Evolutionary conservation across 768 basidiomycete species (phyloP), one percentile per base, ranked within the genome.

Genomic region (Chiua virens): DNA sequence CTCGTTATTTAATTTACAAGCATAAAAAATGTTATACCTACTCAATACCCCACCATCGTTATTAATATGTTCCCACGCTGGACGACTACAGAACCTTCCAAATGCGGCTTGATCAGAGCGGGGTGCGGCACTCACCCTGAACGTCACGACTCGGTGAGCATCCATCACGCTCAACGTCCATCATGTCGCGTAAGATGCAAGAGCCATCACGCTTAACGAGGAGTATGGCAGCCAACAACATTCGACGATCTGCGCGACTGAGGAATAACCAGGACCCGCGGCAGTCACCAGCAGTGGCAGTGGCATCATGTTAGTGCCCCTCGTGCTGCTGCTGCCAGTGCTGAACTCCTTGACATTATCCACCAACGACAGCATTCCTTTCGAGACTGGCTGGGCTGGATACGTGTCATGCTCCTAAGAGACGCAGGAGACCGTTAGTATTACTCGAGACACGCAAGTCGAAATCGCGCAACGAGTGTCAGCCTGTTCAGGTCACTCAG

Each of bases 21-120:
- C 6, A 7, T 3, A 34, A 34, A 34, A 17, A 34, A 34, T 17
- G 17, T 4, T 17, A 14, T 30, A 7, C 30, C 34, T 15, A 34
- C 34, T 17, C 15, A 47, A 40, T 28, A 42, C n/a, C 8, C 8
- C 10, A 8, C n/a, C 28, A 22, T 18, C 5, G 11, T 37, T 27
- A n/a, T 4, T n/a, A n/a, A n/a, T n/a, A n/a, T n/a, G n/a, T 52
- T 63, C 66, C 53, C 60, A 65, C 56, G 55, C n/a, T 8, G 20
- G 42, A 21, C 48, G 45, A 57, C 45, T 46, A 70, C 68, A 63
- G 59, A 15, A 70, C 68, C 59, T 67, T 68, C 66, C 61, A 61
- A 70, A 70, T 55, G 1, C 13, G 57, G 63, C 20, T 44, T 7
- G 32, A 52, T 54, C 58, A 55, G 53, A 49, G 20, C 4, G 42